Base-by-base conservation (phyloP, 345 rosid species). In the Sisymbrium irio region DNA sequence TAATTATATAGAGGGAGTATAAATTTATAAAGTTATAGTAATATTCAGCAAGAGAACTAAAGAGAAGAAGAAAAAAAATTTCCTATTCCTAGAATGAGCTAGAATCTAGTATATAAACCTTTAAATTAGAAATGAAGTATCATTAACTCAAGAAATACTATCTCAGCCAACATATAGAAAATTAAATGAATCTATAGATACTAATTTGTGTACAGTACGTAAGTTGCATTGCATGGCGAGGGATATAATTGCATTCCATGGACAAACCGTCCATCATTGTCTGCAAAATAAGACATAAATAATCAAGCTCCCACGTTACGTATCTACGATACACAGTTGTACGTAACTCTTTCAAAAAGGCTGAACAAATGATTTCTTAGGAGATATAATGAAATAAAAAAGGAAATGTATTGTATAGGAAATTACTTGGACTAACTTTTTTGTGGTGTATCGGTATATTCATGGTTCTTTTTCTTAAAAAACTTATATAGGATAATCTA, bases 151-250 rank as follows among this genome's bases (percentile, higher is more conserved):
- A 56, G 9, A 65, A 47, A 12, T 10, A 30, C 19, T 25, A 37
- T 55, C 28, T 73, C 41, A 27, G 37, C 44, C 7, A 46, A 65
- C 11, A 39, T 2, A 53, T 27, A 9, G 7, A 62, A 20, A 27
- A 33, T 18, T 0, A 9, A 42, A 30, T 32, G 35, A 32, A 57
- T 28, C 10, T 19, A 36, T 28, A 51, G 10, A 30, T 61, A 37
- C 8, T 58, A 14, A 74, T 58, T 74, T 36, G 51, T 7, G 14
- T 58, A 46, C 20, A 54, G 22, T 58, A 74, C 73, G 78, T 76
- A 68, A 54, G 18, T 69, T 76, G 65, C 59, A 76, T 76, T 69
- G 65, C 75, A 62, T 76, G 79, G 78, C 78, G 67, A 60, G 47
- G 51, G 74, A 2, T 37, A 69, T 76, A 18, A 69, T 76, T 76